Conservation (phyloP, 2,329 filamentous ascomycete genomes). For the Penicillium sp. region DNA sequence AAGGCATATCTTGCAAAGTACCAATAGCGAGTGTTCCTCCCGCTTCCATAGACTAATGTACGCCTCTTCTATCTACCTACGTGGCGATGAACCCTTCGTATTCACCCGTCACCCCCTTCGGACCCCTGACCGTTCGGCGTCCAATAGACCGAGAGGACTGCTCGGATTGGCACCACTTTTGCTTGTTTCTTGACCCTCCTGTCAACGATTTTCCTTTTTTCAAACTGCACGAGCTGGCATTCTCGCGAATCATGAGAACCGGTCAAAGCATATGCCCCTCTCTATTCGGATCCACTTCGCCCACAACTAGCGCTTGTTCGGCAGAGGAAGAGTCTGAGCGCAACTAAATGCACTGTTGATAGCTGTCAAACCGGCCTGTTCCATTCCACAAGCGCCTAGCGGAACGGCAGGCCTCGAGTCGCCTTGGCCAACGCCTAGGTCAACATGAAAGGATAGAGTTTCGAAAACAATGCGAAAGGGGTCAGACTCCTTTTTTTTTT, state of each 20-base stretch:
- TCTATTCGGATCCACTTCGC: neutral
- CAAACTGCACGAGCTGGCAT: neutral
- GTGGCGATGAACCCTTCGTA: constrained; percentile 10
- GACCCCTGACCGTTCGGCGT: neutral
- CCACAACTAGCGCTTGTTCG: neutral
- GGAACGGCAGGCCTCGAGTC: neutral
- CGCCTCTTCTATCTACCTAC: neutral
- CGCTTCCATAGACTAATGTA: constrained; percentile 8
- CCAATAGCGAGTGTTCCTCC: constrained; percentile 14
- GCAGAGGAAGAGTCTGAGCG: neutral
- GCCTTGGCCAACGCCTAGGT: neutral
- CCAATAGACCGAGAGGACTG: neutral
- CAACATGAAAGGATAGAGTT: neutral
- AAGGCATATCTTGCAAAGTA: neutral
- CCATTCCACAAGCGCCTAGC: constrained; percentile 8
- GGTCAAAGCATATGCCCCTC: constrained; percentile 4
- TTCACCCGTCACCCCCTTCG: neutral
- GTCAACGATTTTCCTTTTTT: neutral
- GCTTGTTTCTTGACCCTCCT: neutral
- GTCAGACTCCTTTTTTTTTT: neutral
- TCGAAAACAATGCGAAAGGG: neutral
- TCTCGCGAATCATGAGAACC: constrained; percentile 5
- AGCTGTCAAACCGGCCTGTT: constrained; percentile 6
- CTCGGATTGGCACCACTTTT: neutral
- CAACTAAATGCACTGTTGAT: constrained; percentile 5